Conservation (phyloP, 495 filamentous ascomycete genomes). For the Podospora comata region DNA sequence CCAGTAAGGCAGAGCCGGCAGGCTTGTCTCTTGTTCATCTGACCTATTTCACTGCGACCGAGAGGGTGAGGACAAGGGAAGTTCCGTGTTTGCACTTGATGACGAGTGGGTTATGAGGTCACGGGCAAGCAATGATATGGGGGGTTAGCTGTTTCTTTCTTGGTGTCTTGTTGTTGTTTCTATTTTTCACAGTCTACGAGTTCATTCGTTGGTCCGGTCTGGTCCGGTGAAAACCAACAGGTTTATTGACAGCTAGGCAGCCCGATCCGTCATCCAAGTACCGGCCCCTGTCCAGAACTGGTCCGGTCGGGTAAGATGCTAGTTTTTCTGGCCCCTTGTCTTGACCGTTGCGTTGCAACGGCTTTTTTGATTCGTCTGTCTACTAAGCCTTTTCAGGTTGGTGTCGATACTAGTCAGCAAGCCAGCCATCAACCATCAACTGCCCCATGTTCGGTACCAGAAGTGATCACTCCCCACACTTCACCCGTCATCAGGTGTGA, state of each 20-base stretch:
- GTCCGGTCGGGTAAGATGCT: constrained; percentile 2
- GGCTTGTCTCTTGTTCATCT: constrained; percentile 1
- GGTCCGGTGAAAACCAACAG: background rate
- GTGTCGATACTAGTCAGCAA: background rate
- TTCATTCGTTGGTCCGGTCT: background rate
- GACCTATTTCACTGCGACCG: background rate
- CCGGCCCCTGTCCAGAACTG: background rate
- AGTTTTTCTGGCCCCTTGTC: background rate
- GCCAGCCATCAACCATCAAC: background rate
- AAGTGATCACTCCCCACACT: constrained; percentile 1
- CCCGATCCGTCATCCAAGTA: background rate
- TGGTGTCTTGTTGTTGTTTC: background rate
- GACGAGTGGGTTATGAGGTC: background rate
- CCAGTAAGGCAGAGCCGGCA: background rate
- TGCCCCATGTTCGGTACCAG: constrained; percentile 8
- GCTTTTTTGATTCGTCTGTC: background rate
- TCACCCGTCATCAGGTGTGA: background rate
- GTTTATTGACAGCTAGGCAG: background rate
- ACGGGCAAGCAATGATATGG: background rate
- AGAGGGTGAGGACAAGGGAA: background rate
- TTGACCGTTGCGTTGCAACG: constrained; percentile 6
- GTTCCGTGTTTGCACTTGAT: background rate
- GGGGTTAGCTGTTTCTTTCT: background rate
- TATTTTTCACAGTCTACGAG: background rate
- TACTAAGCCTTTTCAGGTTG: background rate